These are phyloP conservation scores for Quercus suber DNA, from an alignment of 306 rosid species.

Conservation along the genomic window DNA sequence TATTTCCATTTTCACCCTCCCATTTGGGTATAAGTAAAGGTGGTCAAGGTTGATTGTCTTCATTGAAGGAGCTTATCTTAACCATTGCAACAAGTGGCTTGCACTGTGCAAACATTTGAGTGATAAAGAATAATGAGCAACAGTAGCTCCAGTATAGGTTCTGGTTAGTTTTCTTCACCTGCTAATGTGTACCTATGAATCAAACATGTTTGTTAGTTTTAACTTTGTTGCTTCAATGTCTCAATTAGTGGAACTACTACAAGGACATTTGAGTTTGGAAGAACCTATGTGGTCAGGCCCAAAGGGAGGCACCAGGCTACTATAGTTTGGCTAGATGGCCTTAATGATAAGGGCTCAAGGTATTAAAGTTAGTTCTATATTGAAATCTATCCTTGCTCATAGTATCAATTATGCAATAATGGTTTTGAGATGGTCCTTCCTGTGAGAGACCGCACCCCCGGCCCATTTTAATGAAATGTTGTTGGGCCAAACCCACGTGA, in stretches of 20 bases:
- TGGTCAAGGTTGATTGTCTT: constrained; percentile 39
- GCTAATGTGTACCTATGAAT: no score
- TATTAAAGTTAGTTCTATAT: constrained; percentile 25
- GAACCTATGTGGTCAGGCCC: constrained; percentile 89
- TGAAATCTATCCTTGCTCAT: constrained; percentile 10
- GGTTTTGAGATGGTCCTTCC: constrained; percentile 5
- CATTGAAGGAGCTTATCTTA: constrained; percentile 60
- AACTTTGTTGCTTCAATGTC: constrained; percentile 35
- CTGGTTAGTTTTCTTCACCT: constrained; percentile 54
- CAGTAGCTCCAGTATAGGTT: constrained; percentile 46
- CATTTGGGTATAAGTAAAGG: constrained; percentile 55
- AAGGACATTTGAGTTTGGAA: constrained; percentile 76
- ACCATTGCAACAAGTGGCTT: constrained; percentile 33
- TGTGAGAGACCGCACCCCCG: no score
- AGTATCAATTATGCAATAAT: neutral
- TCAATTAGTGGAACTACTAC: constrained; percentile 64
- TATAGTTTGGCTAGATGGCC: constrained; percentile 90
- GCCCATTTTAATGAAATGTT: no score
- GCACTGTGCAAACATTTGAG: constrained; percentile 19
- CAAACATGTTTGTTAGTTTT: neutral
- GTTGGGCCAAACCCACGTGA: no score
- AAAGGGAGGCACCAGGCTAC: constrained; percentile 87
- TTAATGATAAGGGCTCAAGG: constrained; percentile 93
- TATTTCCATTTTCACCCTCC: constrained; percentile 38
- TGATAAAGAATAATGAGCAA: constrained; percentile 57